Base-by-base conservation (phyloP, 257 asterid species). In the Misopates orontium region DNA sequence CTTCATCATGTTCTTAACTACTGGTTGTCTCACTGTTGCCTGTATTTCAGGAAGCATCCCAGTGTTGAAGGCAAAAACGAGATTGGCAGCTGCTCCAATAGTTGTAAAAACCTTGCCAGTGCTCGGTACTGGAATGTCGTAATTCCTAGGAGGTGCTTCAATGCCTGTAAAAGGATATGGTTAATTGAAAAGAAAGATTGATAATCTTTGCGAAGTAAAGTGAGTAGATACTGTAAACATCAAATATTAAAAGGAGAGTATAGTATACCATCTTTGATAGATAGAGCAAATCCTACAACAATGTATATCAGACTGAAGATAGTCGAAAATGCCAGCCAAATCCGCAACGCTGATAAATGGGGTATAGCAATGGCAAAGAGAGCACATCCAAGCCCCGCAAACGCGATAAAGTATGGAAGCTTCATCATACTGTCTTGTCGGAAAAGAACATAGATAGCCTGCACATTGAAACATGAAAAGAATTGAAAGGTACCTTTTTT, bases 1-100 rank as follows among this genome's bases (percentile, higher is more conserved):
- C 67, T 90, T 94, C 93, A 90, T 76, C 96, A 90, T 94, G 89
- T 94, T 84, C 51, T 64, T 19, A 9, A 94, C 97, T 3, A 88
- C 99, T 1, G 99, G 99, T 61, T 76, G 83, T 59, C 82, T 84
- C 65, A 94, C 82, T 1, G 99, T 94, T 17, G 99, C 99, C 97
- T 93, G 95, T 71, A 92, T 89, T 86, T 92, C 98, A 7, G 98
- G 98, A 72, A 92, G 89, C 98, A 92, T 92, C 77, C 98, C 98
- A 2, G 98, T 92, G 64, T 92, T 92, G 84, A 89, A 92, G 67
- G 98, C 89, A 48, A 92, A 91, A 20, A 92, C 93, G 31, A 89
- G 95, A 76, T 87, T 92, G 47, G 96, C 96, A 54, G 81, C 44
- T 31, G 96, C 95, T 68, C 98, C 98, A 21, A 92, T 73, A 22